Base-by-base conservation (phyloP, 257 asterid genomes). In the Solanum bulbocastanum region DNA sequence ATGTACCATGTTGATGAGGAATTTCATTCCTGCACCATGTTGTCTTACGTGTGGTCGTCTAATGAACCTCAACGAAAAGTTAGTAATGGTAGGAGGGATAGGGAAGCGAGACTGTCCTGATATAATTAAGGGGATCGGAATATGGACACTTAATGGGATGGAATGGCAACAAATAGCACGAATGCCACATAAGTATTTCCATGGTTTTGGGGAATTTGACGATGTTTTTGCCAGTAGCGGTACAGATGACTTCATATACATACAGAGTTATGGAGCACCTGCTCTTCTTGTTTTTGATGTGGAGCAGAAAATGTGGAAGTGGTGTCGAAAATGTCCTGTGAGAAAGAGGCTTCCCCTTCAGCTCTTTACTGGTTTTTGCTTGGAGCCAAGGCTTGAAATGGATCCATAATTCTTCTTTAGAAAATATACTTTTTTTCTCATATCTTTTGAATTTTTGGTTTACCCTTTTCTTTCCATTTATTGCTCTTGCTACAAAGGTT, bases 341-440 rank as follows among this genome's bases (percentile, higher is more conserved):
- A 52, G 44, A 46, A 86, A 35, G 14, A 49, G 60, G 14, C 36
- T 46, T 73, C 74, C 88, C 18, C 88, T 86, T 46, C 88, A 86
- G 58, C 52, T 86, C 18, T 86, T 86, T 15, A 40, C 88, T 42
- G 85, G 88, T 35, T 86, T 86, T 86, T 86, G 84, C 75, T 86
- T 86, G 27, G 58, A 72, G 27, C 88, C 88, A 5, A 42, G 88
- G 84, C 88, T 86, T 44, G 88, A 86, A 72, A 72, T 72, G 14
- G 25, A 8, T 72, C 79, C 79, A 33, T 72, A 33, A 72, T 72
- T 71, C 40, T 69, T 69, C 76, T 69, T 69, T 15, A 69, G 23
- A 69, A 69, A 14, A 30, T 69, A 3, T 69, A 69, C 76, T 68
- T 10, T 69, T 10, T 40, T 10, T 42, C 36, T 27, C 72, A 11